Percentiles rank a stretch among this genome's conserved stretches.
Evolutionary conservation across 2,329 filamentous ascomycete species (phyloP).

Genomic region (Scedosporium aurantiacum): DNA sequence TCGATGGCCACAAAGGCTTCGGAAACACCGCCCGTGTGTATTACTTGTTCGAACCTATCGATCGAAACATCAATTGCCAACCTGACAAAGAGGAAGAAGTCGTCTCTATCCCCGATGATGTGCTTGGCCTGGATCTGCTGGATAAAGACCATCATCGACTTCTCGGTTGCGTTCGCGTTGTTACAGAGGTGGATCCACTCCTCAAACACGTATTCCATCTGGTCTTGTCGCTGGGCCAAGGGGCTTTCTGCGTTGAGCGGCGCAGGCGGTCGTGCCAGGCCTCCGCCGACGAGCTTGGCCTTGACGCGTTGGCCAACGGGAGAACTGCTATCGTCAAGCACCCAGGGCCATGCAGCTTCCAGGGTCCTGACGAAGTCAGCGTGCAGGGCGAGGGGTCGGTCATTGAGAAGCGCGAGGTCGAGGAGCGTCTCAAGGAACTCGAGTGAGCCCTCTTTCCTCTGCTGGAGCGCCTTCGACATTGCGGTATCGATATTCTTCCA

Average conservation of each 20-base stretch:
- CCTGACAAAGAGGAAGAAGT: conserved; percentile 69
- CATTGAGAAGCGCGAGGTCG: conserved; percentile 67
- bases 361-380: conserved; percentile 79
- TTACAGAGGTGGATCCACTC: conserved; percentile 84
- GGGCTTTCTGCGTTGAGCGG: conserved; percentile 40
- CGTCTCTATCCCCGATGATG: conserved; percentile 62
- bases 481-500: conserved; percentile 58
- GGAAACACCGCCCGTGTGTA: conserved; percentile 46
- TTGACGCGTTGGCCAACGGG: conserved; percentile 60
- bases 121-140: conserved; percentile 69
- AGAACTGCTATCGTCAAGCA: conserved; percentile 59
- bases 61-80: conserved; percentile 72
- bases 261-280: conserved; percentile 24
- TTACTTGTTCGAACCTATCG: conserved; percentile 62
- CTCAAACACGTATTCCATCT: conserved; percentile 89
- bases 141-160: conserved; percentile 64
- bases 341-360: conserved; percentile 71
- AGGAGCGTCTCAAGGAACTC: conserved; percentile 73
- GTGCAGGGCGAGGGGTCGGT: conserved; percentile 66
- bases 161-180: conserved; percentile 64
- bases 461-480: conserved; percentile 60
- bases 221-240: conserved; percentile 56
- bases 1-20: conserved; percentile 58
- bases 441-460: conserved; percentile 60
- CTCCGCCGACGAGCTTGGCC: conserved; percentile 39